Evolutionary conservation across 192 early-diverging fungal genomes (phyloP).

Genomic region (Coemansia sp.): DNA sequence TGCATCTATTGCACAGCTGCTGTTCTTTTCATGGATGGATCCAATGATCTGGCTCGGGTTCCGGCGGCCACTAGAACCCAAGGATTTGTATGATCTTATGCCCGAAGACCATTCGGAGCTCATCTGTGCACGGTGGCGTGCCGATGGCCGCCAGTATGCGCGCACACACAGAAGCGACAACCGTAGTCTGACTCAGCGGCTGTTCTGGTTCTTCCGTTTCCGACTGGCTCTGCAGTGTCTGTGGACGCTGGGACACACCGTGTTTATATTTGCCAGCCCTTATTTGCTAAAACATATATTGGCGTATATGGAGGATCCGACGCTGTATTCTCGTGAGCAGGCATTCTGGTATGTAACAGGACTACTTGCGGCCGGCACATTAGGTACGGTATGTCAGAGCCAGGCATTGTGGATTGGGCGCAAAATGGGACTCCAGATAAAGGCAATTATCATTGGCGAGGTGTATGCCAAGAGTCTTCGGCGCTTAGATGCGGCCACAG

Average conservation of each 20-base stretch:
- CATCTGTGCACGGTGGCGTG: conserved; percentile 36
- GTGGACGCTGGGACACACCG: conserved; percentile 48
- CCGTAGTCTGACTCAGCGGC: conserved; percentile 26
- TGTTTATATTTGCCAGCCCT: conserved; percentile 56
- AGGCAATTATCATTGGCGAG: conserved; percentile 63
- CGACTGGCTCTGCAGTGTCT: conserved; percentile 51
- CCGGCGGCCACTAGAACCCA: conserved; percentile 59
- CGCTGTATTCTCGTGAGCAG: conserved; percentile 48
- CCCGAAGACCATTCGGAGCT: conserved; percentile 35
- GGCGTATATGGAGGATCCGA: conserved; percentile 58
- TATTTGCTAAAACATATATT: conserved; percentile 60
- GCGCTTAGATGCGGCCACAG: conserved; percentile 50
- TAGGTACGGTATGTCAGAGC: conserved; percentile 57
- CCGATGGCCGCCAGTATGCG: conserved; percentile 22
- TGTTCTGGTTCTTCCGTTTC: conserved; percentile 53
- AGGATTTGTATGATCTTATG: conserved; percentile 60
- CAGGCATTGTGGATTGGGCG: conserved; percentile 71
- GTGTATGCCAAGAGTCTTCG: conserved; percentile 68
- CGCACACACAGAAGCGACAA: conserved; percentile 34
- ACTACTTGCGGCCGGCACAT: conserved; percentile 50
- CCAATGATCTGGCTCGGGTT: conserved; percentile 67
- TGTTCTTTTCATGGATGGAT: conserved; percentile 64
- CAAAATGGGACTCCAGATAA: conserved; percentile 62
- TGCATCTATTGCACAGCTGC: conserved; percentile 56
- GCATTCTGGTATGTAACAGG: conserved; percentile 65